A percentile compares a stretch with the other conserved stretches of the same genome.
Conservation (phyloP, 306 rosid genomes). For the Vigna radiata region DNA sequence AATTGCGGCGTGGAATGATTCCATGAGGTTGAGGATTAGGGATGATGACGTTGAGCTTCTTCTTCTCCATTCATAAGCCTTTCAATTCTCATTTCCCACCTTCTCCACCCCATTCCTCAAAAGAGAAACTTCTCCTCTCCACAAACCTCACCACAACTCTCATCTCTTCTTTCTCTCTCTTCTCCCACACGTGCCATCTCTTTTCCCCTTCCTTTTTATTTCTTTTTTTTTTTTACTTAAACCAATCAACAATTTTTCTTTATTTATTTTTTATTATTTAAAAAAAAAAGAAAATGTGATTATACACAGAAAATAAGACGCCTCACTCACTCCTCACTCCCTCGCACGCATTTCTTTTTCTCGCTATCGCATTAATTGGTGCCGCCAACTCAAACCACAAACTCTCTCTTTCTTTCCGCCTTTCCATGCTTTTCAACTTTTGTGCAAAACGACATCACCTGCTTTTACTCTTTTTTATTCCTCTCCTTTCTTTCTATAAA, state of each 20-base stretch:
- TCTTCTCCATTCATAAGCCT: neutral
- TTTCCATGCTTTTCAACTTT: neutral
- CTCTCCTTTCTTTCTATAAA: too few relatives aligned
- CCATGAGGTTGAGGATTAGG: slow-evolving; percentile 20
- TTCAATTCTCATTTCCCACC: slow-evolving; percentile 13
- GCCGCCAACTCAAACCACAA: slow-evolving; percentile 31
- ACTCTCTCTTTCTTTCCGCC: neutral
- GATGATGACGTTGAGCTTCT: slow-evolving; percentile 18
- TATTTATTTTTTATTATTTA: neutral
- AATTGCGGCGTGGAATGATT: slow-evolving; percentile 7
- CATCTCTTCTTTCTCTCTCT: slow-evolving; percentile 19
- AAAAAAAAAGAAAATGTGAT: too few relatives aligned
- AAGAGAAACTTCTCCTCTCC: slow-evolving; percentile 26
- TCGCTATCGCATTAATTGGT: neutral
- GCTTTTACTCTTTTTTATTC: neutral
- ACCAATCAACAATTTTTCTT: neutral
- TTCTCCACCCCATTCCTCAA: slow-evolving; percentile 21
- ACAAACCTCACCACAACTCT: slow-evolving; percentile 14
- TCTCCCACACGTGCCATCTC: slow-evolving; percentile 27
- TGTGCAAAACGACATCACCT: neutral
- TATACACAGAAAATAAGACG: too few relatives aligned
- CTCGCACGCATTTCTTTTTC: slow-evolving; percentile 2
- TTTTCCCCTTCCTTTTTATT: neutral
- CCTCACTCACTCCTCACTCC: neutral
- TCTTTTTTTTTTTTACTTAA: neutral